Base-by-base conservation (phyloP, 1,284 basidiomycete genomes). In the Ganoderma meredithae region DNA sequence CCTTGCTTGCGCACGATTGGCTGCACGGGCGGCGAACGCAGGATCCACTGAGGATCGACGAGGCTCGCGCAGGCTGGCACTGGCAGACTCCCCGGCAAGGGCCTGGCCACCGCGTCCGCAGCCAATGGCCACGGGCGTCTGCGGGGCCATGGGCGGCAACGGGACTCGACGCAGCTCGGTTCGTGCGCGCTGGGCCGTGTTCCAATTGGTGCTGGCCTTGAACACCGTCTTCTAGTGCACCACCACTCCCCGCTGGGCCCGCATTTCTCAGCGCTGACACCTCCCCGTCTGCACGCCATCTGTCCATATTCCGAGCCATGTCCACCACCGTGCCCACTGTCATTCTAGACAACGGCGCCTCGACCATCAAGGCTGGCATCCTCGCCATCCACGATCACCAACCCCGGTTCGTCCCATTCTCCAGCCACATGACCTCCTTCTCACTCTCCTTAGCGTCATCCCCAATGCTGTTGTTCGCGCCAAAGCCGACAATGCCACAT, bases 341-440 rank as follows among this genome's bases (percentile, higher is more conserved):
- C 68, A 84, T 96, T 10, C 84, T 96, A 55, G 95, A 97, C 77
- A 97, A 97, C 79, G 95, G 95, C 55, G 95, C 89, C 12, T 89
- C 86, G 64, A 88, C 87, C 2, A 90, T 97, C 79, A 97, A 97
- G 77, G 86, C 88, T 12, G 92, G 93, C n/a, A 77, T 87, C 19
- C 80, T 76, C 65, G 72, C 73, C 67, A 58, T 75, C 64, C 78
- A 77, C 65, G 79, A 65, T 69, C 73, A 73, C 75, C 77, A 66
- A 76, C 75, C 80, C 58, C 79, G 78, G 83, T 76, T 52, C 59
- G 75, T 72, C 43, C 39, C 55, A 62, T 40, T 53, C 31, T 47
- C 65, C 15, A 49, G 62, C 41, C 39, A 52, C 61, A 49, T 66
- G 36, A 62, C 41, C 59, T 66, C 39, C 12, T 44, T 12, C 62